A percentile compares a stretch with the other conserved stretches of the same genome.
These are phyloP conservation scores for maize (Zea mays) DNA, from an alignment of 176 grass and related monocot species.

Conservation along the genomic window DNA sequence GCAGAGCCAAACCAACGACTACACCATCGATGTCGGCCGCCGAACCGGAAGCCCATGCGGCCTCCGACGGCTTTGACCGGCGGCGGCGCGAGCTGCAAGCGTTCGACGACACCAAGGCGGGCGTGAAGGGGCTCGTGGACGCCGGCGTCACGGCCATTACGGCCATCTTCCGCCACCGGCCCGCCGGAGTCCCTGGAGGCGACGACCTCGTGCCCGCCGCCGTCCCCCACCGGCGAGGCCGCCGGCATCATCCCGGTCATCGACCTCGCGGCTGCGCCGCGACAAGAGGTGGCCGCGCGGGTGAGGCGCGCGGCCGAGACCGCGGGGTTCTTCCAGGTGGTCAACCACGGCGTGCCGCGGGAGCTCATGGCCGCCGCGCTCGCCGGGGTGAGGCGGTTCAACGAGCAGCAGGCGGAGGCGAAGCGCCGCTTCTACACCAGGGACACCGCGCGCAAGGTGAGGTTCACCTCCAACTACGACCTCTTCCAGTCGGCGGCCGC, in stretches of 20 bases:
- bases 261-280: background rate
- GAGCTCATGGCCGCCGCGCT: conserved; percentile 19
- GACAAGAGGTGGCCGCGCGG: background rate
- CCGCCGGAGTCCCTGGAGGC: background rate
- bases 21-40: background rate
- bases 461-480: conserved; percentile 28
- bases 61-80: conserved; percentile 10
- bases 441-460: background rate
- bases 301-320: background rate
- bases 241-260: conserved; percentile 1
- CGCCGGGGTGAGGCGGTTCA: background rate
- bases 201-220: background rate
- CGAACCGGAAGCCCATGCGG: background rate
- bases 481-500: conserved; percentile 16
- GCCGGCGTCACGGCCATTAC: conserved; percentile 28
- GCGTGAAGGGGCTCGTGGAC: conserved; percentile 64
- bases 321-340: conserved; percentile 24
- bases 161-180: conserved; percentile 16
- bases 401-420: background rate
- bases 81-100: conserved; percentile 38
- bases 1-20: background rate
- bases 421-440: conserved; percentile 12
- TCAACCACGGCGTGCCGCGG: conserved; percentile 11
- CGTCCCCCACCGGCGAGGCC: background rate
- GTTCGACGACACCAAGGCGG: conserved; percentile 68